Conservation (phyloP, 148 eudicot genomes). For the Fagopyrum homotropicum region DNA sequence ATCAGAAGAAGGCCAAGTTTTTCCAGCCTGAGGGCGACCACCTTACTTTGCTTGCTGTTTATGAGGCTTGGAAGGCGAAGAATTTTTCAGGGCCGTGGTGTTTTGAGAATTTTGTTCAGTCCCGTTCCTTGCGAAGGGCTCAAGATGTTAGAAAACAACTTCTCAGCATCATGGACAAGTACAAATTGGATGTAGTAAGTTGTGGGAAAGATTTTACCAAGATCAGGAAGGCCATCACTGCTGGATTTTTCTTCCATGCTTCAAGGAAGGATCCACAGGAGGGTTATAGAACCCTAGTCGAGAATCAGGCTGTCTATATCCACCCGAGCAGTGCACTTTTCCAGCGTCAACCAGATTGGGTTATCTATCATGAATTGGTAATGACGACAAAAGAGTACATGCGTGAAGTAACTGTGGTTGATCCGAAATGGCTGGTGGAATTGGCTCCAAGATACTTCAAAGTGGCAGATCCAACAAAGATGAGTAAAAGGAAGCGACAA, state of each 20-base stretch:
- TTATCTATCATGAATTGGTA: slow-evolving; percentile 88
- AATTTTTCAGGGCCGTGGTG: slow-evolving; percentile 94
- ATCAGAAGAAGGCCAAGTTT: slow-evolving; percentile 88
- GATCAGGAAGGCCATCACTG: slow-evolving; percentile 68
- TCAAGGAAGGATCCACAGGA: slow-evolving; percentile 94
- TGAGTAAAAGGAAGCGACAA: slow-evolving; percentile 95
- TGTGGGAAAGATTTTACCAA: slow-evolving; percentile 78
- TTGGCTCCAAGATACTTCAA: slow-evolving; percentile 91
- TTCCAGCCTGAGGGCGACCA: slow-evolving; percentile 97
- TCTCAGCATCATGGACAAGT: slow-evolving; percentile 94
- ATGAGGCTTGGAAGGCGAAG: slow-evolving; percentile 96
- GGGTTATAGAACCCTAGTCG: slow-evolving; percentile 81
- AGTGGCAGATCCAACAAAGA: slow-evolving; percentile 77
- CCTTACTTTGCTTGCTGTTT: slow-evolving; percentile 88
- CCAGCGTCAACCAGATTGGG: slow-evolving; percentile 97
- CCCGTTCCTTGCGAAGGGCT: slow-evolving; percentile 87
- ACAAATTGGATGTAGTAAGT: slow-evolving; percentile 77
- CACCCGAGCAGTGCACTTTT: slow-evolving; percentile 94
- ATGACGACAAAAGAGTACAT: slow-evolving; percentile 98
- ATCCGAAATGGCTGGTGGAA: slow-evolving; percentile 89
- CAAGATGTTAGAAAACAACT: slow-evolving; percentile 96
- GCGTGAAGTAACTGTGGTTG: slow-evolving; percentile 86
- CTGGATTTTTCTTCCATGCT: slow-evolving; percentile 87
- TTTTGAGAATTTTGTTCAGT: slow-evolving; percentile 89
- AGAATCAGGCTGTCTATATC: slow-evolving; percentile 89